Base-by-base conservation (phyloP, 805 yeast genomes). In the Kluyveromyces dobzhanskii region DNA sequence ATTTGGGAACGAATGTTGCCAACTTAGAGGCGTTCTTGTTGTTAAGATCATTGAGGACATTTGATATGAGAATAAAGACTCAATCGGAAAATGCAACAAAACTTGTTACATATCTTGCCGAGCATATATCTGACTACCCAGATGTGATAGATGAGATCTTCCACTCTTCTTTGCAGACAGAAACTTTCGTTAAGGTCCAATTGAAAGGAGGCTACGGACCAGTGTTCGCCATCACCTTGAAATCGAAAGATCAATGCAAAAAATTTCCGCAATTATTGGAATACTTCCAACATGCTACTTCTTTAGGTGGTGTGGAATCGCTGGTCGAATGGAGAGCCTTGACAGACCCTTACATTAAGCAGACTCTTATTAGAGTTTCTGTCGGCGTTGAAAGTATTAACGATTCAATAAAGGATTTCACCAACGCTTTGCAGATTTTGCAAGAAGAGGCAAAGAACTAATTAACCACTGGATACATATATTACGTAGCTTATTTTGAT, bases 231-330 rank as follows among this genome's bases (percentile, higher is more conserved):
- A 71, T 88, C 32, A 71, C 66, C 19, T 63, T 84, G 23, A 48
- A 56, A 5, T 51, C 65, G 9, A 71, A 64, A 35, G 75, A 73
- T 6, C 60, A 67, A 27, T 95, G 95, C 0, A 73, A 69, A 46
- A 39, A 49, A 8, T 64, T 88, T 12, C 94, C 95, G 6, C 66
- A 79, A 3, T 71, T 67, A 43, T 64, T 86, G 43, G 72, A 75
- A 48, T 74, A 73, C 46, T 86, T 87, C 65, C 81, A 80, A 49
- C 97, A 88, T 61, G 95, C 96, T 3, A 87, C 96, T 0, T 85
- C 95, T 2, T 66, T 90, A 19, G 97, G 97, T 29, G 95, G 97
- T 17, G 85, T 83, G 11, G 97, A 90, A 61, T 81, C 94, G 33
- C 65, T 87, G 53, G 76, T 88, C 41, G 97, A 88, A 61, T 86